Evolutionary conservation across 257 asterid species (phyloP).

Genomic region (Solanum arcanum): DNA sequence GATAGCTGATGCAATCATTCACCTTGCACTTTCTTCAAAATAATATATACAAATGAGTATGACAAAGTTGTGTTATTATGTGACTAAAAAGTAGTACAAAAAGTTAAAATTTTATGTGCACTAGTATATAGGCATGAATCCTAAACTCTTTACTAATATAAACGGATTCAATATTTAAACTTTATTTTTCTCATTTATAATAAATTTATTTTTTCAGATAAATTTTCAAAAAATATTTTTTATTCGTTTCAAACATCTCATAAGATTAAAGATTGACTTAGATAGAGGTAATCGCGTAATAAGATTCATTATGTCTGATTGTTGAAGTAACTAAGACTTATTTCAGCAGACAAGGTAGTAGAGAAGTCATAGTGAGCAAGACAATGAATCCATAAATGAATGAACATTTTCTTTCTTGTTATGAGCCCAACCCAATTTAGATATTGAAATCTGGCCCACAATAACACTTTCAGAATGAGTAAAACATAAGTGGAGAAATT

Average conservation of each 20-base stretch:
- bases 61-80: background rate
- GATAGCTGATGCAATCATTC: background rate
- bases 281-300: no score
- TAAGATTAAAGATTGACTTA: background rate
- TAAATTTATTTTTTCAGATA: no score
- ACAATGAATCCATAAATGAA: background rate
- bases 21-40: background rate
- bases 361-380: background rate
- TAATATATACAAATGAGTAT: background rate
- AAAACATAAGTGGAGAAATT: background rate
- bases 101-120: background rate
- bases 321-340: background rate
- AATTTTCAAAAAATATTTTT: no score
- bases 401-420: background rate
- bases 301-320: background rate
- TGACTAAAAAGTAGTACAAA: background rate
- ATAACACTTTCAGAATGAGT: background rate
- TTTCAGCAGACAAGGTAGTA: background rate
- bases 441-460: background rate
- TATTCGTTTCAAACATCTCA: fast-evolving
- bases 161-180: no score
- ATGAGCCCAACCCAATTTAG: background rate
- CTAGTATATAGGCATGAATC: background rate
- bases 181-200: no score
- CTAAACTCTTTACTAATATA: no score